These are phyloP conservation scores for Plantago lanceolata DNA, from an alignment of 305 asterid genomes.

Conservation along the genomic window DNA sequence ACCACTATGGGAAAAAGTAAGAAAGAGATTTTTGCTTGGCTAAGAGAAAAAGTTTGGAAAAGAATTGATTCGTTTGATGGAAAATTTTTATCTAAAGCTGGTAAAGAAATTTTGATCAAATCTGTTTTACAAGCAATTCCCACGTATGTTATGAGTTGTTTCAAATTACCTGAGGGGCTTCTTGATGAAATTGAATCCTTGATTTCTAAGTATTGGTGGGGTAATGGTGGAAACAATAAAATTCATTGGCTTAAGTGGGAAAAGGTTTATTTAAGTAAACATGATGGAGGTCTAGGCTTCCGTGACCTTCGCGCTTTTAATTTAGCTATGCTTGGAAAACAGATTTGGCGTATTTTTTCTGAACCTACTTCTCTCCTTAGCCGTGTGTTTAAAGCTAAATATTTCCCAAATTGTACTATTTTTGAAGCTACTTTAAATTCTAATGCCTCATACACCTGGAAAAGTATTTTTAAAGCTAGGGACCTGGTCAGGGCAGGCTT, in stretches of 20 bases:
- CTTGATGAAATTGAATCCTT: too few species aligned
- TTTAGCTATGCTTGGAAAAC: too few species aligned
- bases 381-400: too few species aligned
- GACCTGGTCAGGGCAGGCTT: too few species aligned
- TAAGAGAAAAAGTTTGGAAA: background rate
- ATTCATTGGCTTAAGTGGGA: background rate
- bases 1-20: background rate
- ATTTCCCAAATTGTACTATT: too few species aligned
- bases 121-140: background rate
- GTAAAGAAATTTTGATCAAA: background rate
- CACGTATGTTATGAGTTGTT: background rate
- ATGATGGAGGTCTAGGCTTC: background rate
- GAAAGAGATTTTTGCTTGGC: background rate
- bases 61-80: background rate
- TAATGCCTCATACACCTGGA: too few species aligned
- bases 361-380: too few species aligned
- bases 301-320: background rate
- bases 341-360: too few species aligned
- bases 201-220: background rate
- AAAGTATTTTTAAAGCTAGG: too few species aligned
- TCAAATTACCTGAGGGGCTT: too few species aligned
- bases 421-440: too few species aligned
- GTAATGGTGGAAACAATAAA: background rate
- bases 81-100: background rate
- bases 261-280: background rate